Base-by-base conservation (phyloP, 352 stramenopile species). In the Phytophthora uliginosa region DNA sequence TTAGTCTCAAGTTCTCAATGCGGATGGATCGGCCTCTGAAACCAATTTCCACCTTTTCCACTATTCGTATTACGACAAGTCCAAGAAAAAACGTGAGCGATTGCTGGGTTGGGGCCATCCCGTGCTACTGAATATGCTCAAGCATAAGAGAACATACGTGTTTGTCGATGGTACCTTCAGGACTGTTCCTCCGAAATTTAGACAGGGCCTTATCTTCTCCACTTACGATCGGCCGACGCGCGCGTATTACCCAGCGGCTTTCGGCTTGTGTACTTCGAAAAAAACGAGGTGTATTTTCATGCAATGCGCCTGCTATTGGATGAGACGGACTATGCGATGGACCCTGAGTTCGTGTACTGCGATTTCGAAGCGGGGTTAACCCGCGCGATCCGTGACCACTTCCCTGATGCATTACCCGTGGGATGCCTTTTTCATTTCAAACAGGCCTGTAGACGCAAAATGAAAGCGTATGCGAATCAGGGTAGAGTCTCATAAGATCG, bases 161-260 rank as follows among this genome's bases (percentile, higher is more conserved):
- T 70, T 69, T 18, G 42, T 70, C 7, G 54, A 70, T 45, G 54
- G 22, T 7, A 59, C 63, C 0, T 63, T 70, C 17, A 52, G 31
- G 13, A 50, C 17, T 2, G 28, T 63, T 13, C 17, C 62, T 10
- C 9, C 7, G 15, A 61, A 61, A 34, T 59, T 53, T 24, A 53
- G 63, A 15, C 63, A 70, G 33, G 59, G 63, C 9, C 0, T 63
- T 3, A 34, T 70, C 34, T 34, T 70, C 7, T 52, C 17, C 0
- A 63, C 63, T 0, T 70, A 70, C 22, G 42, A 63, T 7, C 40
- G 34, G 3, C 17, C 34, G 3, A 60, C 60, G 1, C 3, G 12
- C 2, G 22, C 22, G 3, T 60, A 34, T 42, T 67, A 28, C 22
- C 50, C 51, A 1, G 13, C 34, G 10, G 36, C 51, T 7, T 60